Evolutionary conservation across 148 eudicot genomes (phyloP).

Genomic region (Rhododendron vialii): DNA sequence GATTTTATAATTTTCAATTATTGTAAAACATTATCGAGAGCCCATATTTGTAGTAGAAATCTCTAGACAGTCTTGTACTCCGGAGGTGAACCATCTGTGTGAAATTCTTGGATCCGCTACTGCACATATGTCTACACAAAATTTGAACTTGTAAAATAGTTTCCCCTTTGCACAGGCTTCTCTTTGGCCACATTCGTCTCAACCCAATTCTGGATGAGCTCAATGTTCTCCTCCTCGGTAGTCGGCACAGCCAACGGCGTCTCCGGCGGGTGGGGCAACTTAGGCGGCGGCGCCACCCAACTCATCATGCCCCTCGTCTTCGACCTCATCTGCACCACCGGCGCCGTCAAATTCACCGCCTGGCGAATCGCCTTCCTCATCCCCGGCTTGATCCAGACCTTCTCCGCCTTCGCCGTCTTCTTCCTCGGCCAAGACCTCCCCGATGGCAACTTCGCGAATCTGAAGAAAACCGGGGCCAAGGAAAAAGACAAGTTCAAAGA

Average conservation of each 20-base stretch:
- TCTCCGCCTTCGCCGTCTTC: constrained; percentile 51
- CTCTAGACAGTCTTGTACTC: no score
- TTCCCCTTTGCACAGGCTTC: constrained; percentile 40
- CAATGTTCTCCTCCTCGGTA: constrained; percentile 65
- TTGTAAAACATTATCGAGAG: no score
- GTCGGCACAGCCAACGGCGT: constrained; percentile 77
- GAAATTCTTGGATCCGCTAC: no score
- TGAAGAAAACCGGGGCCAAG: constrained; percentile 46
- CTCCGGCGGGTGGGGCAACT: constrained; percentile 90
- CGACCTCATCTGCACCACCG: constrained; percentile 29
- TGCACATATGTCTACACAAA: no score
- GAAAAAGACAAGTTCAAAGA: constrained; percentile 38
- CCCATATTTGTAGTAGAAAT: no score
- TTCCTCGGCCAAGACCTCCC: constrained; percentile 67
- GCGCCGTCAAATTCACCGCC: constrained; percentile 47
- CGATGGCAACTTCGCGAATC: constrained; percentile 50
- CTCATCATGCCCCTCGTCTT: constrained; percentile 81
- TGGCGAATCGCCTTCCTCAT: constrained; percentile 78
- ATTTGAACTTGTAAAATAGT: no score
- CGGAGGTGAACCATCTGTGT: no score
- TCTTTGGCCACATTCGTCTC: constrained; percentile 89
- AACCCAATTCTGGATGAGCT: constrained; percentile 92
- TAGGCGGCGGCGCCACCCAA: constrained; percentile 87
- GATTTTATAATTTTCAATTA: no score
- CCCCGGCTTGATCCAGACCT: constrained; percentile 61